Evolutionary conservation across 192 early-diverging fungal species (phyloP), one percentile per base, ranked within the genome.

Genomic region (Coemansia sp.): DNA sequence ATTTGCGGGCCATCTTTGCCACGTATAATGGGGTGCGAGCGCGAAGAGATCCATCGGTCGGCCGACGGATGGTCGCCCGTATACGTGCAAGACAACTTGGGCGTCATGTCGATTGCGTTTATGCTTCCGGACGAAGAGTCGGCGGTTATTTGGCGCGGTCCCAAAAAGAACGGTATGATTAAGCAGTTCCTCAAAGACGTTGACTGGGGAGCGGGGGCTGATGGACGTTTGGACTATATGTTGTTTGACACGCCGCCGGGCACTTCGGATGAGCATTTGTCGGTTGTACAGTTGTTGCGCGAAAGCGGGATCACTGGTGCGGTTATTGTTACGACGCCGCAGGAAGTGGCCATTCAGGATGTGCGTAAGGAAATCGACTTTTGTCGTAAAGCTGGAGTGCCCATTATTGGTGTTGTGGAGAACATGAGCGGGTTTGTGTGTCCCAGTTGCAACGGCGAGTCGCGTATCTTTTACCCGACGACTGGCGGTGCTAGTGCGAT

Each of bases 351-450:
- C 0, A 61, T 92, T 21, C 88, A 89, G 71, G 97, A 99, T 82
- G 97, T 99, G 22, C 83, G 95, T 35, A 96, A 94, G 81, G 95
- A 99, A 75, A 89, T 99, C 59, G 93, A 91, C 75, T 99, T 99
- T 71, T 99, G 96, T 69, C 59, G 67, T 35, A 75, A 71, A 47
- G 93, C 93, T 61, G 84, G 85, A 31, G 85, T 99, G 17, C 91
- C 90, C 1, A 89, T 99, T 59, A 75, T 98, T 21, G 97, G 97
- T 4, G 77, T 99, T 3, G 92, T 99, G 6, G 97, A 99, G 73
- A 98, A 98, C 72, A 97, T 99, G 97, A 87, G 87, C 62, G 97
- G 95, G 7, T 99, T 97, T 79, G 91, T 98, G 9, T 99, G 97
- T 62, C 95, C 94, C 2, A 84, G 84, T 21, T 98, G 97, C 72